Percentiles rank a stretch among this genome's conserved stretches.
Conservation (phyloP, 345 rosid genomes). For the Hibiscus tridactylites region DNA sequence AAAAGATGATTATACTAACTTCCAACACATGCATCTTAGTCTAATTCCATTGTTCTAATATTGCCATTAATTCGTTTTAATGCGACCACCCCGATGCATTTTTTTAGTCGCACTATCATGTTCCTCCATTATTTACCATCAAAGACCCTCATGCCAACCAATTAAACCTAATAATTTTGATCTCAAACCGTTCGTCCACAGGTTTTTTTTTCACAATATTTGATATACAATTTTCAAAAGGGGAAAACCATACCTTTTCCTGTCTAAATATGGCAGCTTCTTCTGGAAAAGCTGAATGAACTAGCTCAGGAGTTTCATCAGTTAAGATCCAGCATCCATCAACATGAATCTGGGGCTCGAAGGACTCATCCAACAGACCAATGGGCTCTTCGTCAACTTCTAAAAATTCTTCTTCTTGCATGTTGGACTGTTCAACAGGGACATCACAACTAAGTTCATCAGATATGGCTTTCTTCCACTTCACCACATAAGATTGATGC, state of each 20-base stretch:
- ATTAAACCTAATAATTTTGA: background rate
- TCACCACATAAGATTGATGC: constrained; percentile 52
- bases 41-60: background rate
- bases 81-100: background rate
- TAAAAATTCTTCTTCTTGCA: constrained; percentile 27
- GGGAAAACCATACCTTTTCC: constrained; percentile 46
- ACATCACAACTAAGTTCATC: constrained; percentile 18
- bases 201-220: background rate
- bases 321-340: constrained; percentile 56
- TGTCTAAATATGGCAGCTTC: constrained; percentile 49
- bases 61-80: background rate
- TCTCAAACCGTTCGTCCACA: background rate
- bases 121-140: background rate
- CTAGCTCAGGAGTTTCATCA: constrained; percentile 66
- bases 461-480: constrained; percentile 57
- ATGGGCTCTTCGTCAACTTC: constrained; percentile 44
- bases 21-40: background rate
- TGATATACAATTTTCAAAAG: background rate
- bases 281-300: constrained; percentile 59
- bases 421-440: constrained; percentile 25
- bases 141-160: background rate
- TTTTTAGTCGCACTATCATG: background rate
- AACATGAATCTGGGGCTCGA: constrained; percentile 40
- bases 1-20: background rate
- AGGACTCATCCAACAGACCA: constrained; percentile 40